These are phyloP conservation scores for Microdochium nivale DNA, from an alignment of 2,329 filamentous ascomycete genomes.

Conservation along the genomic window DNA sequence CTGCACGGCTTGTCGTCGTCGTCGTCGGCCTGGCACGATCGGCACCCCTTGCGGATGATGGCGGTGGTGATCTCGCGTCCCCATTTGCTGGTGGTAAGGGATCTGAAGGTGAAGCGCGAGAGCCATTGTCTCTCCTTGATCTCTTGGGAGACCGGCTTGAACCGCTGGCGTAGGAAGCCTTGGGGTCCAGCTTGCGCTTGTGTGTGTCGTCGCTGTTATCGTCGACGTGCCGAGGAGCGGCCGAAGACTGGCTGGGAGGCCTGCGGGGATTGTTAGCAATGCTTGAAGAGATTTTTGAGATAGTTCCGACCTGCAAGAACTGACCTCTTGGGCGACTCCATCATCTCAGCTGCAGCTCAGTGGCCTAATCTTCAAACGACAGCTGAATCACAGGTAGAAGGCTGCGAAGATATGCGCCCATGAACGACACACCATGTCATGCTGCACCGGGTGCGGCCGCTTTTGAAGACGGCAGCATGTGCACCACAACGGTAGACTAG, in stretches of 20 bases:
- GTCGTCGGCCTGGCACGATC: slow-evolving; percentile 4
- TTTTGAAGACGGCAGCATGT: too few relatives aligned
- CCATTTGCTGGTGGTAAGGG: neutral
- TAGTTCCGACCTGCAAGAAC: neutral
- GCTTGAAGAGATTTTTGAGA: neutral
- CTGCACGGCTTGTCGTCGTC: slow-evolving; percentile 24
- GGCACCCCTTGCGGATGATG: neutral
- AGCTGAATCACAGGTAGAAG: neutral
- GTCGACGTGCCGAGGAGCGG: neutral
- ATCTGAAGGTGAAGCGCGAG: neutral
- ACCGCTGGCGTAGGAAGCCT: neutral
- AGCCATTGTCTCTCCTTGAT: neutral
- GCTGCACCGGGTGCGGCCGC: neutral
- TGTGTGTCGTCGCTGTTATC: neutral
- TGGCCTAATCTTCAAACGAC: neutral
- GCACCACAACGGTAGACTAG: too few relatives aligned
- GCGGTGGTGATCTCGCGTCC: neutral
- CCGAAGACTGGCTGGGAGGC: neutral
- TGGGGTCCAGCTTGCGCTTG: neutral
- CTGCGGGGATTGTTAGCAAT: neutral
- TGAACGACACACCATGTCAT: neutral
- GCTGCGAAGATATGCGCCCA: neutral
- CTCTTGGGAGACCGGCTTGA: neutral
- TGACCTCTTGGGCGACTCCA: neutral
- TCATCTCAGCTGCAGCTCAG: neutral